Evolutionary conservation across 1,284 basidiomycete genomes (phyloP).

Genomic region (Exobasidium rhododendri): DNA sequence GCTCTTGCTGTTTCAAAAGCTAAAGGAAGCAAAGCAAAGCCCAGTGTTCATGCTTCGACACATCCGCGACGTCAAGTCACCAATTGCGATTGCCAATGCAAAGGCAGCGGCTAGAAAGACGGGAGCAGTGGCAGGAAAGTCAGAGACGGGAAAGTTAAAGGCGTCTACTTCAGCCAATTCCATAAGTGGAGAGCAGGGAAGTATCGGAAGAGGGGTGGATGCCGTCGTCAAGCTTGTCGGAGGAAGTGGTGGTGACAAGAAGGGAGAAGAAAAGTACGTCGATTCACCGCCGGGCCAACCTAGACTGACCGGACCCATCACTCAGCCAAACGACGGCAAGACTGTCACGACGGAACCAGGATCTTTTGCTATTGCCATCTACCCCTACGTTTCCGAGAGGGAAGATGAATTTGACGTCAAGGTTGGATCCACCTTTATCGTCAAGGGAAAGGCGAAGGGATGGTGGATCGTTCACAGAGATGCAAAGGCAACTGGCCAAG

Average conservation of each 20-base stretch:
- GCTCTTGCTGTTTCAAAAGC: conserved; percentile 87
- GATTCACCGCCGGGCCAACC: conserved; percentile 13
- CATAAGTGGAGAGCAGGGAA: neutral
- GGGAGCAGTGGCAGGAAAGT: conserved; percentile 15
- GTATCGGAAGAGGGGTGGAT: conserved; percentile 1
- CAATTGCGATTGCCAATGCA: conserved; percentile 59
- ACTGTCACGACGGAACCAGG: conserved; percentile 6
- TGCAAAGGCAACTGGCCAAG: conserved; percentile 67
- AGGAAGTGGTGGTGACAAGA: conserved; percentile 11
- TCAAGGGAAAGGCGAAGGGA: conserved; percentile 85
- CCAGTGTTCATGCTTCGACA: conserved; percentile 99
- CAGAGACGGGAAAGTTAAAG: neutral
- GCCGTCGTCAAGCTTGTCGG: conserved; percentile 11
- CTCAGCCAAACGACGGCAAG: conserved; percentile 20
- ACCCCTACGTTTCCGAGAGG: conserved; percentile 91
- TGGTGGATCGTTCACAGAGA: conserved; percentile 99
- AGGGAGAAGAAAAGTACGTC: neutral
- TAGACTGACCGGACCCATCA: conserved; percentile 31
- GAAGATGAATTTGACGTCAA: conserved; percentile 97
- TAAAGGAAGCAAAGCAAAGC: conserved; percentile 94
- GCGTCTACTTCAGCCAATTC: neutral
- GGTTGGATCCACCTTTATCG: conserved; percentile 73
- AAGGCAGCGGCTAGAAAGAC: conserved; percentile 37
- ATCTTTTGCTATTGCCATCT: conserved; percentile 81
- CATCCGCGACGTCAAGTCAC: conserved; percentile 92